A percentile compares a stretch with the other conserved stretches of the same genome.
These are phyloP conservation scores for Filosporella fistucella DNA, from an alignment of 495 filamentous ascomycete genomes.

Conservation along the genomic window DNA sequence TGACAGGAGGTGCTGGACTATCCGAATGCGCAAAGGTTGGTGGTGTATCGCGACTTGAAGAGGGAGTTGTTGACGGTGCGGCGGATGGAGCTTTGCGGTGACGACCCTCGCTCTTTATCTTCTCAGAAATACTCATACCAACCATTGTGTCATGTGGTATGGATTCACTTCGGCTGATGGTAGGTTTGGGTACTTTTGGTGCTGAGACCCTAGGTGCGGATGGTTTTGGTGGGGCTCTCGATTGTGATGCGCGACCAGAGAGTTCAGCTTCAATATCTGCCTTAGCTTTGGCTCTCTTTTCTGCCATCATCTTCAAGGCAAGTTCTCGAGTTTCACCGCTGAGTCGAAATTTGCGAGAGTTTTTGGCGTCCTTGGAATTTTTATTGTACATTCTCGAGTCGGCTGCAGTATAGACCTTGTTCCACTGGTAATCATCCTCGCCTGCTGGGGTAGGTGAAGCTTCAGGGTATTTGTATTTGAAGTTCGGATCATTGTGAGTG, in stretches of 20 bases:
- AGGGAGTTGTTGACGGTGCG: conserved; percentile 12
- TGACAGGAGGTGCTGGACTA: conserved; percentile 1
- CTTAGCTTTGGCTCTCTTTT: conserved; percentile 12
- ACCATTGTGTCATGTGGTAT: too few species aligned
- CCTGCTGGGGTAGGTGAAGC: conserved; percentile 19
- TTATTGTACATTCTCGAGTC: conserved; percentile 22
- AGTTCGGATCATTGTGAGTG: conserved; percentile 10
- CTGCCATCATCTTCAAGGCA: conserved; percentile 14
- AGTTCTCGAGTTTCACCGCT: conserved; percentile 16
- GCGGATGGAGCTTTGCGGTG: conserved; percentile 8
- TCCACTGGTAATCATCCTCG: conserved; percentile 20
- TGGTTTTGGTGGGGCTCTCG: conserved; percentile 11
- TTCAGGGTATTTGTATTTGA: conserved; percentile 24
- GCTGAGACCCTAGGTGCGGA: neutral
- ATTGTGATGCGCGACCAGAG: neutral
- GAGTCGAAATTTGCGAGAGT: conserved; percentile 14
- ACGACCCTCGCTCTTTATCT: conserved; percentile 19
- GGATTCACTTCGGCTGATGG: neutral
- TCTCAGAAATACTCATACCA: conserved; percentile 19
- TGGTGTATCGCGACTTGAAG: neutral
- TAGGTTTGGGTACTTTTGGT: neutral
- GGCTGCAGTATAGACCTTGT: conserved; percentile 22
- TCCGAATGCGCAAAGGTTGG: neutral
- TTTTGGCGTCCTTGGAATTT: conserved; percentile 15
- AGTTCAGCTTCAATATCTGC: neutral